Evolutionary conservation across 148 eudicot genomes (phyloP).

Genomic region (Spergularia marina): DNA sequence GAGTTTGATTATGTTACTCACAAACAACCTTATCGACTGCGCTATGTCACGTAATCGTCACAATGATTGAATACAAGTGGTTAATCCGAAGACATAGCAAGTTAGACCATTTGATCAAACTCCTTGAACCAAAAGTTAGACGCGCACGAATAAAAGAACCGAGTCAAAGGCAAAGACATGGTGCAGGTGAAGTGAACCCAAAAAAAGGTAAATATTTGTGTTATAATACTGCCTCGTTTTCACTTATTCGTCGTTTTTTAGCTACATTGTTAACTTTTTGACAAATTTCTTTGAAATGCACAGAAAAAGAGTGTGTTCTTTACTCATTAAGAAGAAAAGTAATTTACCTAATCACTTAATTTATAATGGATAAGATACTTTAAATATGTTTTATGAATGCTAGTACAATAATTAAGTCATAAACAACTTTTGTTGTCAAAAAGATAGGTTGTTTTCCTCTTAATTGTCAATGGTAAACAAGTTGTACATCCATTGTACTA

Average conservation of each 20-base stretch:
- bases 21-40: not conserved
- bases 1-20: no score
- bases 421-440: no score
- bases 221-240: not conserved
- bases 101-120: conserved; percentile 2
- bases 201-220: not conserved
- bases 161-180: not conserved
- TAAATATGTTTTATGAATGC: no score
- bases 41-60: not conserved
- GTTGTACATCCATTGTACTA: no score
- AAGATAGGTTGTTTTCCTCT: no score
- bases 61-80: not conserved
- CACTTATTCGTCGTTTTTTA: not conserved
- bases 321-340: no score
- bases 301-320: not conserved
- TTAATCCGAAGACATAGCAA: not conserved
- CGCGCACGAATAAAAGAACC: not conserved
- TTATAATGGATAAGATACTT: no score
- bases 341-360: no score
- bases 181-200: conserved; percentile 15
- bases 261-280: not conserved
- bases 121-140: not conserved
- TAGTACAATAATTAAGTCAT: no score
- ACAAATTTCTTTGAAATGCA: not conserved
- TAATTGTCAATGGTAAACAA: no score